These are phyloP conservation scores for Colletotrichum acutatum DNA, from an alignment of 2,329 filamentous ascomycete species.

Conservation along the genomic window DNA sequence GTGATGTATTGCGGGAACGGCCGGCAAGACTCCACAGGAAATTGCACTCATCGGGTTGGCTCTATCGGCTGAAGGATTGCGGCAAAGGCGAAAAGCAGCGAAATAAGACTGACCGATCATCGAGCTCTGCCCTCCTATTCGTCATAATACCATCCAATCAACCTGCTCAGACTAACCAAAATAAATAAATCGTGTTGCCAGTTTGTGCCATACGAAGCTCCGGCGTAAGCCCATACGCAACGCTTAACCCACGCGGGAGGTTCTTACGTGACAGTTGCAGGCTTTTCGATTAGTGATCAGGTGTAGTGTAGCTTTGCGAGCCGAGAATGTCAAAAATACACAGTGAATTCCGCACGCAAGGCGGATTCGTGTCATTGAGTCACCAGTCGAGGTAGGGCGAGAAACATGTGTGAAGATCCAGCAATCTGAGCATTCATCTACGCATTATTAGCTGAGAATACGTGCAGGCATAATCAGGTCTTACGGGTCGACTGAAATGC, in stretches of 20 bases:
- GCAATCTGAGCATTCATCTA: conserved; percentile 21
- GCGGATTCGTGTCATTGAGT: background rate
- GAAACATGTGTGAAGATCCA: conserved; percentile 12
- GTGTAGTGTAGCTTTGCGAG: background rate
- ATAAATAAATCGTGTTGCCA: background rate
- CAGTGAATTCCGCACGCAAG: background rate
- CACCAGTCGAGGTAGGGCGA: conserved; percentile 9
- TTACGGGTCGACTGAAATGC: conserved; percentile 29
- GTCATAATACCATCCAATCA: background rate
- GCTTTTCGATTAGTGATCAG: background rate
- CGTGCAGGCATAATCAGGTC: conserved; percentile 22
- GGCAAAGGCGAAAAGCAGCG: conserved; percentile 5
- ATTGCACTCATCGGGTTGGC: background rate
- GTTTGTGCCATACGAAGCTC: background rate
- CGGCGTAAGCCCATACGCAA: background rate
- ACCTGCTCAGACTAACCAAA: background rate
- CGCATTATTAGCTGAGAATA: conserved; percentile 31
- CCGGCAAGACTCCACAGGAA: background rate
- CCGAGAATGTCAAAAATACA: background rate
- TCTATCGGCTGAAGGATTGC: background rate
- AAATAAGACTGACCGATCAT: background rate
- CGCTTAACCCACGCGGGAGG: background rate
- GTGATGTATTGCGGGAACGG: background rate
- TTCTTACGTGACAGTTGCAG: background rate
- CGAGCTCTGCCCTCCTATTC: conserved; percentile 1